Conservation (phyloP, 2,329 filamentous ascomycete species). For the Diaporthe longicolla region DNA sequence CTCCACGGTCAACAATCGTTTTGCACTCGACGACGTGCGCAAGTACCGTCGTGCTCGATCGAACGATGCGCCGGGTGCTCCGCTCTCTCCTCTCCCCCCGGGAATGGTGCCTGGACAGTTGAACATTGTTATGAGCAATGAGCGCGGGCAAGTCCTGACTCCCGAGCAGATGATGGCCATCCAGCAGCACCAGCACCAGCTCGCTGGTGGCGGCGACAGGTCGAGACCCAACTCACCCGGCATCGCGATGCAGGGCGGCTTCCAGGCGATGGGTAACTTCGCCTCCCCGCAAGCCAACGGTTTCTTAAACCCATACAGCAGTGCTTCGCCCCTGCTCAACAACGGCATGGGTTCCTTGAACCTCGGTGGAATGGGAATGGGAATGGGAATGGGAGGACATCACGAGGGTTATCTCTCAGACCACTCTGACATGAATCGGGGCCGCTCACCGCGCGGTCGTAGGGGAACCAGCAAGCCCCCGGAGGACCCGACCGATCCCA, state of each 20-base stretch:
- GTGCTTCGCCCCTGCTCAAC: constrained; percentile 76
- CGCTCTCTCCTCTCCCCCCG: constrained; percentile 76
- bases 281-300: constrained; percentile 94
- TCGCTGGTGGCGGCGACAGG: constrained; percentile 74
- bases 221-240: constrained; percentile 93
- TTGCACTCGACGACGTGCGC: constrained; percentile 94
- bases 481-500: constrained; percentile 94
- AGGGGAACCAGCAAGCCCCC: constrained; percentile 97
- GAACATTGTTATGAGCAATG: constrained; percentile 94
- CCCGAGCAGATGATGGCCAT: constrained; percentile 88
- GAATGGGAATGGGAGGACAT: constrained; percentile 77
- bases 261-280: constrained; percentile 79
- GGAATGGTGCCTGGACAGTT: constrained; percentile 66
- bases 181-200: constrained; percentile 69
- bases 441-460: constrained; percentile 91
- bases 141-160: constrained; percentile 88
- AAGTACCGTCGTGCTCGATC: constrained; percentile 95
- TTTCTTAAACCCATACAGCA: constrained; percentile 91
- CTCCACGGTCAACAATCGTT: constrained; percentile 98
- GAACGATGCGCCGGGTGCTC: constrained; percentile 78
- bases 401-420: constrained; percentile 93
- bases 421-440: constrained; percentile 90
- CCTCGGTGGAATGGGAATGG: constrained; percentile 63
- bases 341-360: constrained; percentile 80
- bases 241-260: constrained; percentile 67